phyloP scores from a whole-genome alignment of 2,329 filamentous ascomycete species.

The Phyllosticta citribraziliensis region DNA sequence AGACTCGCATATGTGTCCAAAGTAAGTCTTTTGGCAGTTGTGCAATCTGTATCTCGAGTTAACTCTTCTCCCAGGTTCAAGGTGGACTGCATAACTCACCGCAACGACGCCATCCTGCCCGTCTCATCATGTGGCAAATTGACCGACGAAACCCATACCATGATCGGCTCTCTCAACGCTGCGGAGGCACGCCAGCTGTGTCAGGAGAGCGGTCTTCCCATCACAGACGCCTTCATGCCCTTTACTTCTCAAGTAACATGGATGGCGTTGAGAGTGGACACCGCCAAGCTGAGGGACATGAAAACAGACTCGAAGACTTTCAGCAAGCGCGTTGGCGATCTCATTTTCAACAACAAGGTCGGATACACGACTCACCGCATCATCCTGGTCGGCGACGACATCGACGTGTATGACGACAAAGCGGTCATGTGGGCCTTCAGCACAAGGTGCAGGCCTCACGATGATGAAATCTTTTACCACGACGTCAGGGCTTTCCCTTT shows the following conservation, averaged over 20 bases:
- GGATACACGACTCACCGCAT: slow-evolving; percentile 36
- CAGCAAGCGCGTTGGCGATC: slow-evolving; percentile 31
- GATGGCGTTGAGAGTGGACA: slow-evolving; percentile 24
- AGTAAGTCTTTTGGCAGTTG: slow-evolving; percentile 19
- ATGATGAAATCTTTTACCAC: slow-evolving; percentile 38
- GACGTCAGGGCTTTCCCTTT: slow-evolving; percentile 36
- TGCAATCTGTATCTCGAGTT: not conserved
- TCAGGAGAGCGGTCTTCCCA: slow-evolving; percentile 30
- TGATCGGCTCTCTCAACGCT: slow-evolving; percentile 35
- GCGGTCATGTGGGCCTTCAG: slow-evolving; percentile 42
- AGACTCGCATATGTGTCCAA: slow-evolving; percentile 29
- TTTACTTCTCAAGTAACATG: slow-evolving; percentile 41
- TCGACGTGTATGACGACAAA: slow-evolving; percentile 37
- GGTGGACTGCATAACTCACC: slow-evolving; percentile 40
- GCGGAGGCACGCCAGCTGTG: slow-evolving; percentile 32
- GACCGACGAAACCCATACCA: slow-evolving; percentile 37
- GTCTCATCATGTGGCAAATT: slow-evolving; percentile 34
- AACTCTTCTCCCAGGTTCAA: slow-evolving; percentile 12
- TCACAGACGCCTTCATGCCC: slow-evolving; percentile 36
- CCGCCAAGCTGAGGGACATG: slow-evolving; percentile 3
- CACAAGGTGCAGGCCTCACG: slow-evolving; percentile 36
- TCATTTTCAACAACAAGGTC: slow-evolving; percentile 36
- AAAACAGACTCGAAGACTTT: slow-evolving; percentile 24
- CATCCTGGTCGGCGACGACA: slow-evolving; percentile 40
- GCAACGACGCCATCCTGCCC: slow-evolving; percentile 39